Percentiles rank a stretch among this genome's conserved stretches.
Conservation (phyloP, 139 green algal species). For the Trebouxia sp. region DNA sequence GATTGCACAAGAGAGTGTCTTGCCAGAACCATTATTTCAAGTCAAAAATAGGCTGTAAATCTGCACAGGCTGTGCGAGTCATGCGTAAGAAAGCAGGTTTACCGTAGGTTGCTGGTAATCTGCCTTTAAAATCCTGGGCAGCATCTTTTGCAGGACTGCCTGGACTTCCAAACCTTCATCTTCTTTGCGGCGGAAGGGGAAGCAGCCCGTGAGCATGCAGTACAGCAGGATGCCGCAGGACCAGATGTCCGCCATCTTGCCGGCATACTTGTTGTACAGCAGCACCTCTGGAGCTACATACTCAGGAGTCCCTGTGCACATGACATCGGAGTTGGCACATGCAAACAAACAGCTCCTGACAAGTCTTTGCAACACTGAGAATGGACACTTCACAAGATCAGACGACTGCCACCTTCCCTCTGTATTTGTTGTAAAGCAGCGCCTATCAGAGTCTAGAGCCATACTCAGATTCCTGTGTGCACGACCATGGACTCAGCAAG, state of each 20-base stretch:
- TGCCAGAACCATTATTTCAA: conserved; percentile 31
- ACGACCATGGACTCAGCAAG: too few species aligned
- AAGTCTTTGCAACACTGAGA: too few species aligned
- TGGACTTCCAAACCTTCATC: conserved; percentile 16
- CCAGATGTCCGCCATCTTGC: conserved; percentile 42
- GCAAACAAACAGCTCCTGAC: too few species aligned
- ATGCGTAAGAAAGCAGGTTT: background rate
- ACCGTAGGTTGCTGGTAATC: conserved; percentile 1
- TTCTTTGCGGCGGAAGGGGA: conserved; percentile 30
- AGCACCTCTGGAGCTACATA: conserved; percentile 45
- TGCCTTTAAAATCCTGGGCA: conserved; percentile 16
- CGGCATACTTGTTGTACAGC: conserved; percentile 20
- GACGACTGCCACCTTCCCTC: too few species aligned
- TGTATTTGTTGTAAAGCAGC: too few species aligned
- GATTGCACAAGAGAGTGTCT: too few species aligned
- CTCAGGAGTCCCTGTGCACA: conserved; percentile 33
- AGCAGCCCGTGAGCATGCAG: conserved; percentile 35
- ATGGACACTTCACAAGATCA: too few species aligned
- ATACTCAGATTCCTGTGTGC: too few species aligned
- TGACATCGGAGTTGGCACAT: background rate
- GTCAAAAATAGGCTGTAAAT: conserved; percentile 35
- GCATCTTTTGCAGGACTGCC: conserved; percentile 23
- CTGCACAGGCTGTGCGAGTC: too few species aligned
- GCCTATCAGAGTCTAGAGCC: too few species aligned
- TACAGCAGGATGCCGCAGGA: conserved; percentile 40